Conservation (phyloP, 2,329 filamentous ascomycete species). For the Zopfia rhizophila region DNA sequence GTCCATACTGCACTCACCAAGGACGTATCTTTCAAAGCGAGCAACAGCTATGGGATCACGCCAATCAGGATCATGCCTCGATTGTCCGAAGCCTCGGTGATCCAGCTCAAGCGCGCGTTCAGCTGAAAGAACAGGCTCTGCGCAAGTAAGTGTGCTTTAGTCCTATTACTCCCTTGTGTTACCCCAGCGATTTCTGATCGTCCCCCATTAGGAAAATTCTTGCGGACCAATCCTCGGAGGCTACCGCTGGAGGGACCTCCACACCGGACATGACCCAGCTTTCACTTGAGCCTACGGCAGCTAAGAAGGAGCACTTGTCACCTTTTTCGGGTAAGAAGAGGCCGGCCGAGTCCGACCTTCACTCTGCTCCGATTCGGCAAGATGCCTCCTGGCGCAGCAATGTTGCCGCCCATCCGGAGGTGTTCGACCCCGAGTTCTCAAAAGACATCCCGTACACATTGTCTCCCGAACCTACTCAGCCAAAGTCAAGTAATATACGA, state of each 20-base stretch:
- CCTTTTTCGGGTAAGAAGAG: constrained; percentile 41
- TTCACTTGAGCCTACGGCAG: constrained; percentile 27
- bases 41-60: constrained; percentile 39
- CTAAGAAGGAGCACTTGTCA: constrained; percentile 32
- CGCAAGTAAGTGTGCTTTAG: constrained; percentile 33
- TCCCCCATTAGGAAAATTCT: constrained; percentile 32
- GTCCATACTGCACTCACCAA: constrained; percentile 41
- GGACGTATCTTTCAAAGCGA: constrained; percentile 41
- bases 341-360: constrained; percentile 37
- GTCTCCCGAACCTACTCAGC: constrained; percentile 24
- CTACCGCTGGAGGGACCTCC: constrained; percentile 38
- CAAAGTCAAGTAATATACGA: constrained; percentile 31
- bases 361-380: constrained; percentile 15
- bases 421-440: constrained; percentile 39
- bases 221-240: constrained; percentile 34
- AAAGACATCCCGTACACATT: constrained; percentile 31
- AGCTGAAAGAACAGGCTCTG: constrained; percentile 33
- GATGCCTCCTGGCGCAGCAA: constrained; percentile 31
- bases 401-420: constrained; percentile 30
- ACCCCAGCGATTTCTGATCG: no score
- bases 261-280: constrained; percentile 43
- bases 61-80: constrained; percentile 36
- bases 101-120: constrained; percentile 31
- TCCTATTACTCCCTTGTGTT: constrained; percentile 18
- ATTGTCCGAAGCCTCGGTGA: constrained; percentile 29